Base-by-base conservation (phyloP, 2,329 filamentous ascomycete species). In the Diaporthe capsici region DNA sequence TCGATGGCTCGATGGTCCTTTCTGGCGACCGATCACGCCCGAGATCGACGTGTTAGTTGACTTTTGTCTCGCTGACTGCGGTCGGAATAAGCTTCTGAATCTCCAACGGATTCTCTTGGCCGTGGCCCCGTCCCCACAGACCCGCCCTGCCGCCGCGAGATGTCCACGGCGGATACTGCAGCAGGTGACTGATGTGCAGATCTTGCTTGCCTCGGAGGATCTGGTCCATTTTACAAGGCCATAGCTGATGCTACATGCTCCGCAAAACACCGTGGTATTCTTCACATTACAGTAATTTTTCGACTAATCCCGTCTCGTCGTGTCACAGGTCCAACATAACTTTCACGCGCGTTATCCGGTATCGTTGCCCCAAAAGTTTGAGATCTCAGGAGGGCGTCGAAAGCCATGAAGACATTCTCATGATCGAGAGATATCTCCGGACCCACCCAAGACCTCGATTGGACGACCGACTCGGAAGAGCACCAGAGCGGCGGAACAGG, bases 11-110 rank as follows among this genome's bases (percentile, higher is more conserved):
- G 65, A 70, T 70, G 65, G 47, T 25, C 49, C 65, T 53, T 37
- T n/a, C 49, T 42, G 49, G 34, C 28, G n/a, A 31, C n/a, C 49
- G 65, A 70, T 70, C 65, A 70, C 34, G 12, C 65, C n/a, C 15
- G 2, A 53, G 65, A 55, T 55, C 47, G 65, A 55, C 15, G 31
- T 39, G 31, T 13, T 39, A 34, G 13, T 68, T 25, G 47, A 53
- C 47, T 20, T 22, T 31, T 10, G 34, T 17, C 37, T 42, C 22
- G 65, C 47, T 28, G 65, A 25, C 49, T 75, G 74, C 51, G 49
- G 74, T 75, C 51, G 47, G 60, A 75, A 73, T 75, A 75, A 75
- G 70, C 74, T 72, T 75, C 74, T 68, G 51, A 39, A 68, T 73
- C 60, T 49, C 49, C 70, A 63, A 61, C 53, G 51, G 49, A 42